phyloP scores from a whole-genome alignment of 192 early-diverging fungal species.

The Anaeromyces robustus region DNA sequence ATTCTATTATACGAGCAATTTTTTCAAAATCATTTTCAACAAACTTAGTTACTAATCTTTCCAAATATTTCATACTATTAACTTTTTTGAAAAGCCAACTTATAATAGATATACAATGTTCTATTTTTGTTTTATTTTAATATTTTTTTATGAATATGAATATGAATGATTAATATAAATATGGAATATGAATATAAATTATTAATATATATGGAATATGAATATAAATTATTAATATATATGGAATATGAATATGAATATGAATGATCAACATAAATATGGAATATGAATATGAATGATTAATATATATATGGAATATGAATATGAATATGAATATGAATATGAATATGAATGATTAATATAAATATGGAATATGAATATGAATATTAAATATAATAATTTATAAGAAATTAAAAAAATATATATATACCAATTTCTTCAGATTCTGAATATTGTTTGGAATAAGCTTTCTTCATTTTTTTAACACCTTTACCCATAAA shows the following conservation, averaged over 20 bases:
- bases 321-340: not conserved
- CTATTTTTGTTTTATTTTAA: too few relatives aligned
- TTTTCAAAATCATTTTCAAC: slow-evolving; percentile 62
- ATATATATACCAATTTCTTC: slow-evolving; percentile 53
- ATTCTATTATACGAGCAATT: slow-evolving; percentile 64
- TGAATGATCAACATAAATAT: too few relatives aligned
- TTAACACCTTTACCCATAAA: slow-evolving; percentile 72
- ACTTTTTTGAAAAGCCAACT: slow-evolving; percentile 60
- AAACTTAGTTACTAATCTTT: slow-evolving; percentile 72
- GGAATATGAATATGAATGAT: too few relatives aligned
- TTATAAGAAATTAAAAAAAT: not conserved
- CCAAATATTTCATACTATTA: slow-evolving; percentile 33
- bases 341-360: not conserved
- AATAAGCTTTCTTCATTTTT: slow-evolving; percentile 58
- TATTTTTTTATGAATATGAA: not conserved
- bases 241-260: not conserved
- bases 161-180: too few relatives aligned
- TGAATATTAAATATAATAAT: not conserved
- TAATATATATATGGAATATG: not conserved
- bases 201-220: too few relatives aligned
- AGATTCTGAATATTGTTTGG: slow-evolving; percentile 49
- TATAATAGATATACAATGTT: slow-evolving; percentile 73
- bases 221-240: too few relatives aligned
- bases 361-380: not conserved
- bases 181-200: not conserved